Evolutionary conservation across 2,329 filamentous ascomycete genomes (phyloP).

Genomic region (Microdochium nivale): DNA sequence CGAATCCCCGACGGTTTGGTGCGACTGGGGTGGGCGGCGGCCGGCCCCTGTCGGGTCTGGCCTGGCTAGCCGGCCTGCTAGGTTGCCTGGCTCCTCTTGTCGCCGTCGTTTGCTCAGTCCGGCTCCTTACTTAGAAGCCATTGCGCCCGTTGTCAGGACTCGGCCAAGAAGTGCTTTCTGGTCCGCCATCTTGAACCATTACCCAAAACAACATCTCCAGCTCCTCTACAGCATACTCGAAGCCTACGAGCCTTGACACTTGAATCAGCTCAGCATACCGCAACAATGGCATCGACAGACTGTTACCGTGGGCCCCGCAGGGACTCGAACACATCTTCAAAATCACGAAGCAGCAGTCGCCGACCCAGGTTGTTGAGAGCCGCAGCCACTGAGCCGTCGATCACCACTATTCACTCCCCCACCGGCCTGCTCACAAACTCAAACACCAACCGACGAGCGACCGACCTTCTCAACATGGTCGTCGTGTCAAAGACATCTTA

Average conservation of each 20-base stretch:
- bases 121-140: not conserved
- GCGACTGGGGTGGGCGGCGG: slow-evolving; percentile 7
- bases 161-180: not conserved
- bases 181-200: not conserved
- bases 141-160: not conserved
- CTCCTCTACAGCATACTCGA: not conserved
- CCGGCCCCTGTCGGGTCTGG: slow-evolving; percentile 9
- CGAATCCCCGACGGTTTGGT: slow-evolving; percentile 15
- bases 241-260: slow-evolving; percentile 1
- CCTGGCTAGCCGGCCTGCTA: not conserved
- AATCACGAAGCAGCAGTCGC: slow-evolving; percentile 23
- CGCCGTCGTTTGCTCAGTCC: not conserved
- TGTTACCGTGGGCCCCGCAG: slow-evolving; percentile 24
- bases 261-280: slow-evolving; percentile 1
- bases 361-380: slow-evolving; percentile 47
- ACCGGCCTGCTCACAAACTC: slow-evolving; percentile 40
- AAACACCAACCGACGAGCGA: slow-evolving; percentile 39
- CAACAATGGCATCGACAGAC: slow-evolving; percentile 28
- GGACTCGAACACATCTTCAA: slow-evolving; percentile 30
- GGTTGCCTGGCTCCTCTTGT: not conserved
- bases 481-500: slow-evolving; percentile 31
- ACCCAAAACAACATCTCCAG: not conserved
- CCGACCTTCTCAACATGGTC: slow-evolving; percentile 46
- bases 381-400: slow-evolving; percentile 47
- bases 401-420: slow-evolving; percentile 46